Evolutionary conservation across 2,329 filamentous ascomycete species (phyloP).

Genomic region (Rhytidhysteron rufulum): DNA sequence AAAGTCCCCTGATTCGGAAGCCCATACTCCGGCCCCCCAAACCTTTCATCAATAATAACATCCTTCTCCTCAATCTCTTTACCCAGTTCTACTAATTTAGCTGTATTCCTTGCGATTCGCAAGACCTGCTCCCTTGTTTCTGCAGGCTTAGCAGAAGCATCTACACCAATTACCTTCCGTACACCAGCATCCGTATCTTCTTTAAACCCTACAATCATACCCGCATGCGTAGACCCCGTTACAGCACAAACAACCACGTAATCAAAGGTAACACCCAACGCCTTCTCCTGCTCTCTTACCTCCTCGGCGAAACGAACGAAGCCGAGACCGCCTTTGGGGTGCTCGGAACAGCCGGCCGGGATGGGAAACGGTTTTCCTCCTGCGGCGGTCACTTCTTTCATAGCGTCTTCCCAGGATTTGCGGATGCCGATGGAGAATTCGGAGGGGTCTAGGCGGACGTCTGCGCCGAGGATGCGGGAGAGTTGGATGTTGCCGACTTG

Average conservation of each 20-base stretch:
- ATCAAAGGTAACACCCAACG: constrained; percentile 61
- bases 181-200: constrained; percentile 31
- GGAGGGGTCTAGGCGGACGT: constrained; percentile 57
- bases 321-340: constrained; percentile 64
- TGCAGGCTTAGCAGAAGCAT: constrained; percentile 58
- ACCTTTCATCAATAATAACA: constrained; percentile 60
- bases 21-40: constrained; percentile 66
- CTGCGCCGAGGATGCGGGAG: constrained; percentile 63
- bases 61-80: constrained; percentile 61
- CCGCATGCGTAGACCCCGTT: constrained; percentile 67
- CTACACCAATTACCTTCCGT: constrained; percentile 63
- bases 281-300: constrained; percentile 58
- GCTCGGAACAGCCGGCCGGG: constrained; percentile 65
- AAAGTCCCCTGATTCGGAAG: constrained; percentile 63
- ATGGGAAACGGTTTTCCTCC: constrained; percentile 66
- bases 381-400: constrained; percentile 47
- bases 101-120: constrained; percentile 63
- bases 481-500: constrained; percentile 70
- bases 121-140: constrained; percentile 64
- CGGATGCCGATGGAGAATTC: constrained; percentile 57
- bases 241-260: constrained; percentile 66
- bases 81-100: constrained; percentile 57
- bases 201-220: constrained; percentile 71
- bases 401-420: constrained; percentile 56
- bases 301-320: constrained; percentile 69